These are phyloP conservation scores for Elaeagnus macrophylla DNA, from an alignment of 306 rosid genomes.

Conservation along the genomic window DNA sequence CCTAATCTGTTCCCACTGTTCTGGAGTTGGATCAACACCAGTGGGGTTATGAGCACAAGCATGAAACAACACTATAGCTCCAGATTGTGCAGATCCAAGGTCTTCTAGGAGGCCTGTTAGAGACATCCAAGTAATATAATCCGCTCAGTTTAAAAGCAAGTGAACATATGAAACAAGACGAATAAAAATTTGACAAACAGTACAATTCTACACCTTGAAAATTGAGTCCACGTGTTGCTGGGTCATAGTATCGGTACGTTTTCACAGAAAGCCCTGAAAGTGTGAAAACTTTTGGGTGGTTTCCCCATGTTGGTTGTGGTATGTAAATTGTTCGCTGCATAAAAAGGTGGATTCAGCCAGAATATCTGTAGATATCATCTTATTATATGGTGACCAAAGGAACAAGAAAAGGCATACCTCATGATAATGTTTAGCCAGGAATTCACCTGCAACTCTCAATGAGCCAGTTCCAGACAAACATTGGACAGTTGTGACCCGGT, in stretches of 20 bases:
- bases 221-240: slow-evolving; percentile 85
- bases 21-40: slow-evolving; percentile 30
- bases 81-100: slow-evolving; percentile 86
- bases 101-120: slow-evolving; percentile 80
- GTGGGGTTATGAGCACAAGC: slow-evolving; percentile 43
- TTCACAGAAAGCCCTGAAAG: slow-evolving; percentile 77
- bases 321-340: slow-evolving; percentile 74
- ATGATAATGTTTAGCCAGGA: slow-evolving; percentile 84
- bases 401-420: slow-evolving; percentile 45
- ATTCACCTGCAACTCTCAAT: slow-evolving; percentile 95
- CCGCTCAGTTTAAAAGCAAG: too few relatives aligned
- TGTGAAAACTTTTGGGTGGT: slow-evolving; percentile 71
- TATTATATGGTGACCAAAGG: neutral
- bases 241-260: slow-evolving; percentile 86
- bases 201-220: slow-evolving; percentile 56
- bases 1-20: slow-evolving; percentile 36
- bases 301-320: slow-evolving; percentile 97
- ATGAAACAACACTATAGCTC: slow-evolving; percentile 40
- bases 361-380: slow-evolving; percentile 5
- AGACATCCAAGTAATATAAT: slow-evolving; percentile 14
- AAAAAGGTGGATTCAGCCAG: slow-evolving; percentile 6
- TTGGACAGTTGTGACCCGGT: slow-evolving; percentile 78
- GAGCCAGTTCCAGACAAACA: slow-evolving; percentile 98
- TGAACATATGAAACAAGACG: too few relatives aligned
- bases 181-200: neutral